Conservation (phyloP, 176 grass and related monocot genomes). For the Chloris gayana region DNA sequence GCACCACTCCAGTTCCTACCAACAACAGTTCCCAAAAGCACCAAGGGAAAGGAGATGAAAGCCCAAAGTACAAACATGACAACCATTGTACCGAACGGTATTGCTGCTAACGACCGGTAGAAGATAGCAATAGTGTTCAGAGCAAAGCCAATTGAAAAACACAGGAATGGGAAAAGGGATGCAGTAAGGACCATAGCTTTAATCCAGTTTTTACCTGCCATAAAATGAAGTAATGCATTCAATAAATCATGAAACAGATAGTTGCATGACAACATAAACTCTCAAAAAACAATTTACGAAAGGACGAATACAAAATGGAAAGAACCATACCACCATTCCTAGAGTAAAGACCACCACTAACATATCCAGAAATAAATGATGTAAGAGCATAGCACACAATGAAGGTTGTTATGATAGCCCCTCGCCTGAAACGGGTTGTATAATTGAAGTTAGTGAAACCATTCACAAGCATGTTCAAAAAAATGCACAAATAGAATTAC, state of each 20-base stretch:
- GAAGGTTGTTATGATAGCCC: slow-evolving; percentile 93
- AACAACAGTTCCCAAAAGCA: slow-evolving; percentile 85
- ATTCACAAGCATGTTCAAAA: slow-evolving; percentile 25
- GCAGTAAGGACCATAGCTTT: slow-evolving; percentile 93
- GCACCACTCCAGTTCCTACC: slow-evolving; percentile 96
- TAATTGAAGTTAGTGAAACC: slow-evolving; percentile 33
- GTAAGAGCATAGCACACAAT: slow-evolving; percentile 99
- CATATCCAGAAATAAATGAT: slow-evolving; percentile 96
- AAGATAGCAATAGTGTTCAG: slow-evolving; percentile 96
- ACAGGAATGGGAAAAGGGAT: slow-evolving; percentile 94
- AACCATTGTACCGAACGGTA: slow-evolving; percentile 96
- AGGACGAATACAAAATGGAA: not conserved
- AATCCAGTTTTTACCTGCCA: slow-evolving; percentile 98
- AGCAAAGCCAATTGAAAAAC: slow-evolving; percentile 85
- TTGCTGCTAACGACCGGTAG: slow-evolving; percentile 92
- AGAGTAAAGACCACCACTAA: slow-evolving; percentile 91
- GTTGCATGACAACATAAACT: slow-evolving; percentile 3
- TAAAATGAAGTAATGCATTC: slow-evolving; percentile 35
- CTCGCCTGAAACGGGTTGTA: slow-evolving; percentile 57
- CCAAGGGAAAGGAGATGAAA: slow-evolving; percentile 95
- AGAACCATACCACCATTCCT: slow-evolving; percentile 78
- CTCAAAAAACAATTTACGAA: slow-evolving; percentile 8
- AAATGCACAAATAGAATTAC: not conserved
- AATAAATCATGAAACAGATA: slow-evolving; percentile 11
- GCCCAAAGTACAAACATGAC: slow-evolving; percentile 96